A percentile compares a stretch with the other conserved stretches of the same genome.
These are phyloP conservation scores for Telopea speciosissima DNA, from an alignment of 177 flowering plant genomes.

Conservation along the genomic window DNA sequence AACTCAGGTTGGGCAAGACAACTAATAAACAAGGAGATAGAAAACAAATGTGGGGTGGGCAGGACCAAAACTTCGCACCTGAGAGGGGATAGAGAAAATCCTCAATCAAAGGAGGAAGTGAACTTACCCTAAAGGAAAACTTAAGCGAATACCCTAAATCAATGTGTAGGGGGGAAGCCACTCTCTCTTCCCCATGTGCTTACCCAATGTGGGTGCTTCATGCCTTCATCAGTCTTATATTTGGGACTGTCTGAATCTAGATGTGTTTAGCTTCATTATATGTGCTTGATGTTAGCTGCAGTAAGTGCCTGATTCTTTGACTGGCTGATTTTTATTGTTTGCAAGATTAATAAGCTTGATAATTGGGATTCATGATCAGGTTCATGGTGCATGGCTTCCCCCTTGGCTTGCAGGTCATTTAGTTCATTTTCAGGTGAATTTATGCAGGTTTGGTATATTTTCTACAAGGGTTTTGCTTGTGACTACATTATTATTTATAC, in stretches of 20 bases:
- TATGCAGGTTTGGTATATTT: background rate
- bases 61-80: too few relatives aligned
- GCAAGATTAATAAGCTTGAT: background rate
- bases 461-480: background rate
- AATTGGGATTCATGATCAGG: conserved; percentile 34
- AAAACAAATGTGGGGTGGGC: too few relatives aligned
- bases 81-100: too few relatives aligned
- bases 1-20: too few relatives aligned
- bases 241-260: background rate
- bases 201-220: background rate
- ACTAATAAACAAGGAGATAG: too few relatives aligned
- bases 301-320: background rate
- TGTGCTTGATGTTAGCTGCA: background rate
- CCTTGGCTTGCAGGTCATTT: conserved; percentile 78
- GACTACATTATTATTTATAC: background rate
- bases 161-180: background rate
- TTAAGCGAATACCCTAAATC: too few relatives aligned
- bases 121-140: too few relatives aligned
- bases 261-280: background rate
- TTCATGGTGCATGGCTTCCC: conserved; percentile 95
- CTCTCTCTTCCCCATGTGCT: background rate
- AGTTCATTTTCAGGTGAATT: conserved; percentile 49
- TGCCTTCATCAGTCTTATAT: background rate
- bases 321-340: background rate
- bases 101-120: too few relatives aligned